Base-by-base conservation (phyloP, 2,329 filamentous ascomycete species). In the Aureobasidium pullulans region DNA sequence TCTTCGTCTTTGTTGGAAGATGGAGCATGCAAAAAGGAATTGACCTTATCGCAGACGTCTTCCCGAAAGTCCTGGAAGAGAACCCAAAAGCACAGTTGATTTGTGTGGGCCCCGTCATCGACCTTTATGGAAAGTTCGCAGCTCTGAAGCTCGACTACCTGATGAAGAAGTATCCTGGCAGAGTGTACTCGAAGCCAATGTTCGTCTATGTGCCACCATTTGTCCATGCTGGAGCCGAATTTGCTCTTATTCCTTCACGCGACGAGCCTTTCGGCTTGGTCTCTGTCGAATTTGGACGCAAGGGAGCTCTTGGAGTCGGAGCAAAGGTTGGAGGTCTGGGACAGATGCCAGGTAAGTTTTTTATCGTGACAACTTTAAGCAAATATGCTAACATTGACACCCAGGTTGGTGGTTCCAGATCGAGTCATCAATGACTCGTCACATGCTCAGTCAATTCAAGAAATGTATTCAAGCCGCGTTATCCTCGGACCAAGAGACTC, bases 11-110 rank as follows among this genome's bases (percentile, higher is more conserved):
- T 64, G 84, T 87, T 44, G 84, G 84, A 60, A 80, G 84, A 62
- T 87, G 84, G 85, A 84, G 81, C 8, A 81, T 85, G 77, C 84
- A 87, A 66, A 87, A 87, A 69, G 84, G 84, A 54, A 78, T 87
- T 54, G 84, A 87, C 67, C 73, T 87, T 48, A 87, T 87, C 65
- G 84, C 84, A 16, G 84, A 87, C 66, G 82, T 87, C 40, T 84
- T 87, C 70, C 83, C 84, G 19, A 77, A 78, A 31, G 76, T 87
- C 29, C 75, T 87, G 3, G 84, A 87, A 65, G 75, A 81, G 59
- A 76, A 84, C 62, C 76, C 79, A 2, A 80, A 83, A 62, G 79
- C 80, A 0, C 84, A 87, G 65, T 73, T 87, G 9, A 82, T 87
- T 48, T 83, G 79, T 64, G 71, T 87, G 43, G 84, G 84, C 6